These are phyloP conservation scores for Teunomyces gatunensis DNA, from an alignment of 805 yeast genomes.

Conservation along the genomic window DNA sequence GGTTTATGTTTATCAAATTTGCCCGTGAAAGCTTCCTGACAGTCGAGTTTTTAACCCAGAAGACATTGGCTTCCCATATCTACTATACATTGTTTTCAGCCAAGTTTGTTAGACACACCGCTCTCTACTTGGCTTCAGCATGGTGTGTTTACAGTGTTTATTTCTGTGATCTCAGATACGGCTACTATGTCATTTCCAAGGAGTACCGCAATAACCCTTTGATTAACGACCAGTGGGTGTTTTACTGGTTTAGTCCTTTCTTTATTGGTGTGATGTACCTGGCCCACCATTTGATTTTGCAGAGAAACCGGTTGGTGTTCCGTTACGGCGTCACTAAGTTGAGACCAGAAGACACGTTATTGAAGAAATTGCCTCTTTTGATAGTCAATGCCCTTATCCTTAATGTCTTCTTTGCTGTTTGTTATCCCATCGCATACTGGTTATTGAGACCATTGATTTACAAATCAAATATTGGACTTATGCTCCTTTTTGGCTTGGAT, in stretches of 20 bases:
- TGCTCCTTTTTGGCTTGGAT: constrained; percentile 37
- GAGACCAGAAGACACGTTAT: constrained; percentile 37
- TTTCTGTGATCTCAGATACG: constrained; percentile 16
- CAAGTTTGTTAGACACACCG: constrained; percentile 14
- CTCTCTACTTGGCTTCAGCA: constrained; percentile 23
- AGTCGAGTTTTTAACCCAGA: constrained; percentile 30
- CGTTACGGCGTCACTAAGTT: constrained; percentile 38
- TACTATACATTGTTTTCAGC: constrained; percentile 18
- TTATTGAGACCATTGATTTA: constrained; percentile 44
- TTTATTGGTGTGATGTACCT: constrained; percentile 46
- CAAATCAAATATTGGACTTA: constrained; percentile 25
- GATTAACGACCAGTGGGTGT: constrained; percentile 45
- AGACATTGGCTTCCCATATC: constrained; percentile 34
- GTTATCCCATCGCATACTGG: constrained; percentile 39
- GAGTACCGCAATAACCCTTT: constrained; percentile 38
- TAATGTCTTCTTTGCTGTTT: constrained; percentile 22
- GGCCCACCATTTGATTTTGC: constrained; percentile 49
- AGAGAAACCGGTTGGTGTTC: constrained; percentile 54
- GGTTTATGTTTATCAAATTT: constrained; percentile 26
- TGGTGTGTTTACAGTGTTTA: constrained; percentile 21
- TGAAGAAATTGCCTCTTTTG: constrained; percentile 24
- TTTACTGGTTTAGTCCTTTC: constrained; percentile 46
- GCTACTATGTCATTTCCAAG: constrained; percentile 34
- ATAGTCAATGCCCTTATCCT: constrained; percentile 39
- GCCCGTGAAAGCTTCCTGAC: constrained; percentile 23